phyloP scores from a whole-genome alignment of 306 rosid species.

The Glycine tomentella region DNA sequence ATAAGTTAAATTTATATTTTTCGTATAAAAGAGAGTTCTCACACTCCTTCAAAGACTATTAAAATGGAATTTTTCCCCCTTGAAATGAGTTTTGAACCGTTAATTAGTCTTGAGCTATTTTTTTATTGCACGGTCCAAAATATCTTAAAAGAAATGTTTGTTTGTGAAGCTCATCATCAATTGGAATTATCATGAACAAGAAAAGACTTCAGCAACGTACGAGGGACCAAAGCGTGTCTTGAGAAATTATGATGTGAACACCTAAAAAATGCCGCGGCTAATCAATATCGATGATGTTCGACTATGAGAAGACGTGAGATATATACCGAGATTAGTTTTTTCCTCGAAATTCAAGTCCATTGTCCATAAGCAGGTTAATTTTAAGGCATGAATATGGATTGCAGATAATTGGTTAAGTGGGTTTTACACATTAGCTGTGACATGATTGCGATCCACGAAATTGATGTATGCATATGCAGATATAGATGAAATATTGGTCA shows the following conservation, averaged over 20 bases:
- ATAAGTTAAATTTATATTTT: too few species aligned
- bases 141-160: conserved; percentile 10
- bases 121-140: conserved; percentile 27
- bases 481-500: conserved; percentile 10
- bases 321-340: neutral
- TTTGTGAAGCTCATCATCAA: conserved; percentile 35
- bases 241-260: conserved; percentile 29
- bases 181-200: conserved; percentile 35
- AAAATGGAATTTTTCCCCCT: neutral
- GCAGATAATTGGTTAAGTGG: neutral
- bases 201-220: conserved; percentile 20
- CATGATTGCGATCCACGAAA: conserved; percentile 7
- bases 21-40: too few species aligned
- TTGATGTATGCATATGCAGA: neutral
- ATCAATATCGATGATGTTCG: neutral
- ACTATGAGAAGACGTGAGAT: neutral
- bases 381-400: neutral
- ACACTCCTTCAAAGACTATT: neutral
- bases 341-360: conserved; percentile 1
- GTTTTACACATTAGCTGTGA: neutral
- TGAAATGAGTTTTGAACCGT: neutral
- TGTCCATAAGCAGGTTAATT: neutral
- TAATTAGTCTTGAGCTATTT: neutral
- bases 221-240: neutral
- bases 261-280: neutral